These are phyloP conservation scores for Linnemannia schmuckeri DNA, from an alignment of 192 early-diverging fungal genomes.

Conservation along the genomic window DNA sequence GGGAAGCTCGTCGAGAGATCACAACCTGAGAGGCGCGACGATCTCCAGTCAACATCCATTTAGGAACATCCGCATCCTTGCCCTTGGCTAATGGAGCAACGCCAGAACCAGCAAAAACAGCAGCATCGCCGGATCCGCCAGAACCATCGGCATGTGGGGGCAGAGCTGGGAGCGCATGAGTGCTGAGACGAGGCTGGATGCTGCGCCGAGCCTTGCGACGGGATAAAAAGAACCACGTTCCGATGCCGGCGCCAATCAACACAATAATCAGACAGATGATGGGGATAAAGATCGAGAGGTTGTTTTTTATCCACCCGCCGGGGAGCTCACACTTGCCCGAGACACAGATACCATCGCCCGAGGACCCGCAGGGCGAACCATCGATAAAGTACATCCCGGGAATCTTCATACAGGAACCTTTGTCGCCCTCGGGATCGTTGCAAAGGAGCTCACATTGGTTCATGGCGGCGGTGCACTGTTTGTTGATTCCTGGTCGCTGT, in stretches of 20 bases:
- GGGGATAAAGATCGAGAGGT: slow-evolving; percentile 18
- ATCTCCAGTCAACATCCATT: slow-evolving; percentile 21
- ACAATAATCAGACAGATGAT: slow-evolving; percentile 7
- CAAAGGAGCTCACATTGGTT: slow-evolving; percentile 72
- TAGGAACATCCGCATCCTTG: slow-evolving; percentile 8
- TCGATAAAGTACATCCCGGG: slow-evolving; percentile 71
- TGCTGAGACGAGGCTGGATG: neutral
- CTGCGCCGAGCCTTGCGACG: neutral
- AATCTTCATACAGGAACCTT: slow-evolving; percentile 16
- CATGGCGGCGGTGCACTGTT: slow-evolving; percentile 63
- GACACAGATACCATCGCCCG: slow-evolving; percentile 65
- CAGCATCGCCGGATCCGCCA: neutral
- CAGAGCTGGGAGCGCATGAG: neutral
- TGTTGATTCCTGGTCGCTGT: slow-evolving; percentile 59
- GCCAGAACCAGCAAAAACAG: neutral
- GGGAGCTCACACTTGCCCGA: slow-evolving; percentile 61
- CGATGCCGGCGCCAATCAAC: slow-evolving; percentile 6
- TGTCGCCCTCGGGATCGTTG: slow-evolving; percentile 56
- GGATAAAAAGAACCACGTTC: slow-evolving; percentile 4
- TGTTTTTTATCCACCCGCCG: slow-evolving; percentile 13
- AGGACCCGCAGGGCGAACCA: slow-evolving; percentile 72
- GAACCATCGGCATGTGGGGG: neutral
- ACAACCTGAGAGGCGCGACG: neutral
- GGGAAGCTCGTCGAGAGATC: slow-evolving; percentile 5
- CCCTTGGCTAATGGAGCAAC: neutral